Base-by-base conservation (phyloP, 768 basidiomycete species). In the Boletus tylopilopsis region DNA sequence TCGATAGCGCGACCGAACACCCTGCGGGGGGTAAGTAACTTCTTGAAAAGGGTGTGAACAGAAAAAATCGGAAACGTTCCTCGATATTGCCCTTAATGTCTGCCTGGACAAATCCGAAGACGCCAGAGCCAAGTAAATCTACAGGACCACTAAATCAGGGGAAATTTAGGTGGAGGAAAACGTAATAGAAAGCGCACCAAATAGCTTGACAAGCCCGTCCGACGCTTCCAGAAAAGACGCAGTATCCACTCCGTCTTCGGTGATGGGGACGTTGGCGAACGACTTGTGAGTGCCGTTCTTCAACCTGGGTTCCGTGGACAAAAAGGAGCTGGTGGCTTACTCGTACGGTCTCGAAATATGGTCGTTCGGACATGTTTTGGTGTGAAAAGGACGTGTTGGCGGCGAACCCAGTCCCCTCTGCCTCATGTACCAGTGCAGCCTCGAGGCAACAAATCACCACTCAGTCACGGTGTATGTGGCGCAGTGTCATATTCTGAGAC, bases 211-310 rank as follows among this genome's bases (percentile, higher is more conserved):
- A 23, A 98, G 76, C 16, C 90, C 94, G 68, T 95, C 91, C 18
- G 91, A 82, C 1, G 94, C 94, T 62, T 90, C 85, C 39, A 93
- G 74, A 73, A 98, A 98, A 12, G 77, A 67, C 18, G 72, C 61
- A 0, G 93, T 91, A 63, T 93, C 84, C 43, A 98, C 82, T 13
- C 94, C 94, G 5, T 75, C 71, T 37, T 80, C 75, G n/a, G 80
- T 81, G 57, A 89, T 73, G 15, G 82, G 78, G 34, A 97, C 90
- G 54, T 95, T 89, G 59, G 79, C 81, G 68, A 90, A 97, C 10
- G 90, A 93, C 94, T 96, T 23, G n/a, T n/a, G 46, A 15, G 42
- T 27, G 37, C 38, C 35, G 35, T 54, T 49, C 43, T 43, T 48
- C 9, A 56, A 43, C 37, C 10, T 36, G 41, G 27, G 18, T 42